phyloP scores from a whole-genome alignment of 1,284 basidiomycete genomes.

The Ustilago cynodontis region DNA sequence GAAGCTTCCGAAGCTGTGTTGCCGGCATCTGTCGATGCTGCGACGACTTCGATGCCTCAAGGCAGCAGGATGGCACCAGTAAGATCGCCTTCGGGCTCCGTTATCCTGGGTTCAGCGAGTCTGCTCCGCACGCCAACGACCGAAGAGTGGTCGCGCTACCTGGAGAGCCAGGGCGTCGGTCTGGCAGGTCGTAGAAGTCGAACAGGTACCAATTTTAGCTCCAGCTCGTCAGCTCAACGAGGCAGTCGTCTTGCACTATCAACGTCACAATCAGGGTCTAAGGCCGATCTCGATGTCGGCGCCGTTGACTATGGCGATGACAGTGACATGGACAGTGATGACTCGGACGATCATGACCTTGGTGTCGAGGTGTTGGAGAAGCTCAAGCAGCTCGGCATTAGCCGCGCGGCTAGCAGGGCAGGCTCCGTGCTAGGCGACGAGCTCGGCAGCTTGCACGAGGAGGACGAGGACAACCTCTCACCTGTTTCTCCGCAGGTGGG shows the following conservation, averaged over 20 bases:
- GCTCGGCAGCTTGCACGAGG: conserved; percentile 49
- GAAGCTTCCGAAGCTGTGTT: conserved; percentile 7
- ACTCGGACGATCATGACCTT: conserved; percentile 45
- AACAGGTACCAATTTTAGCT: conserved; percentile 33
- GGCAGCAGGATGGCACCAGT: conserved; percentile 12
- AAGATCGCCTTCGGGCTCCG: conserved; percentile 38
- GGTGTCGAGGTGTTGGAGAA: conserved; percentile 48
- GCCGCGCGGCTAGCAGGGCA: conserved; percentile 49
- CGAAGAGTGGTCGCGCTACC: conserved; percentile 63
- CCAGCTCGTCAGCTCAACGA: conserved; percentile 45
- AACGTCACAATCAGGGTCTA: conserved; percentile 15
- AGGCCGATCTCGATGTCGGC: conserved; percentile 20
- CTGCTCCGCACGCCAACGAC: conserved; percentile 63
- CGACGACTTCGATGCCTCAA: conserved; percentile 1
- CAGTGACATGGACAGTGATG: conserved; percentile 46
- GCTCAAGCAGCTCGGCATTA: conserved; percentile 49
- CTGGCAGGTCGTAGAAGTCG: conserved; percentile 36
- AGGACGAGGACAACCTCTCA: conserved; percentile 51
- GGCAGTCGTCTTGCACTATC: conserved; percentile 23
- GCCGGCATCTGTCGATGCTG: conserved; percentile 22
- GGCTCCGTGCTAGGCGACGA: conserved; percentile 57
- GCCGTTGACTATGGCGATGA: conserved; percentile 25
- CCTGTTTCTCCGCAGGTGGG: conserved; percentile 39
- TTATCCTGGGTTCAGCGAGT: conserved; percentile 24
- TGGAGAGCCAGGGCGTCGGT: conserved; percentile 59